phyloP scores from a whole-genome alignment of 1,139 yeast species.

The Kodamaea fungicola region DNA sequence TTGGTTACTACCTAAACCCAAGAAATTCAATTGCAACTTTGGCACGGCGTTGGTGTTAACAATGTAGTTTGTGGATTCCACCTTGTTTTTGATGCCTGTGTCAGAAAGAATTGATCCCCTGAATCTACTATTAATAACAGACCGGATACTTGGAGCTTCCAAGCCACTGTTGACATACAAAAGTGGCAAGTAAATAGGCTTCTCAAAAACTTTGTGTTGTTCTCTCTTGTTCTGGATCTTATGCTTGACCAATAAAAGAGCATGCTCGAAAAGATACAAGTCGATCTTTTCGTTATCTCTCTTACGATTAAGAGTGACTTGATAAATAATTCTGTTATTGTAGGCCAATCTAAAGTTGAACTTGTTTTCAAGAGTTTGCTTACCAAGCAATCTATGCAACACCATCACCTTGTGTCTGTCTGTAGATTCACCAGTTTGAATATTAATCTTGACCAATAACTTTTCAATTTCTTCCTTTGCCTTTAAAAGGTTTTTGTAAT shows the following conservation, averaged over 20 bases:
- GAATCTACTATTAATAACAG: conserved; percentile 35
- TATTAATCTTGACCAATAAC: conserved; percentile 75
- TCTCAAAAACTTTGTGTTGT: conserved; percentile 84
- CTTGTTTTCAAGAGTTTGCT: conserved; percentile 66
- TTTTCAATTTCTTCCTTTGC: conserved; percentile 77
- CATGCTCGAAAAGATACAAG: conserved; percentile 84
- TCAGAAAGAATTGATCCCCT: conserved; percentile 43
- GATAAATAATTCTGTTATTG: conserved; percentile 77
- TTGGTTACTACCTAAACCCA: conserved; percentile 44
- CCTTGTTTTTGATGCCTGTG: conserved; percentile 28
- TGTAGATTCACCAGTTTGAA: conserved; percentile 91
- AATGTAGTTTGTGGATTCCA: conserved; percentile 24
- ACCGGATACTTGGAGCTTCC: conserved; percentile 65
- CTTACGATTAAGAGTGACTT: conserved; percentile 64
- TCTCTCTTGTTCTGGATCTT: conserved; percentile 88
- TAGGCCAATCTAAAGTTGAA: conserved; percentile 69
- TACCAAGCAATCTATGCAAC: conserved; percentile 75
- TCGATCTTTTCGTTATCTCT: conserved; percentile 80
- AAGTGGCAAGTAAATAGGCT: conserved; percentile 88
- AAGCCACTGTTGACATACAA: conserved; percentile 74
- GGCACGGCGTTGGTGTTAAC: conserved; percentile 17
- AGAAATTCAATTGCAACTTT: conserved; percentile 44
- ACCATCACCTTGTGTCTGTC: conserved; percentile 89
- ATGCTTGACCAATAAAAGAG: conserved; percentile 78
- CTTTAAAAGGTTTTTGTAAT: conserved; percentile 63